A percentile compares a stretch with the other conserved stretches of the same genome.
Evolutionary conservation across 768 basidiomycete genomes (phyloP).

Genomic region (Termitomyces sp.): DNA sequence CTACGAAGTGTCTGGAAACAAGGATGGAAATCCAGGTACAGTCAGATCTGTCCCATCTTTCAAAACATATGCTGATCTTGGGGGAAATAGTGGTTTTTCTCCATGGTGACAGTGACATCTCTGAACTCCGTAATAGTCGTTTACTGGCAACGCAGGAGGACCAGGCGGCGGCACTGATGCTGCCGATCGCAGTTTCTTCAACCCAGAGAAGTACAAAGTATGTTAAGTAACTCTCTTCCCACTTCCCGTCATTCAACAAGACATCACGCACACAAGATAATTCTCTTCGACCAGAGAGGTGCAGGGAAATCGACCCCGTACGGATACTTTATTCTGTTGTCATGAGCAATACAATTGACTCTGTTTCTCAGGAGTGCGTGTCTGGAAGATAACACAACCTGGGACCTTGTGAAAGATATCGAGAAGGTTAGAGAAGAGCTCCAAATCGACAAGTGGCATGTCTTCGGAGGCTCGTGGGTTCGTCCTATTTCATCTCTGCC

Average conservation of each 20-base stretch:
- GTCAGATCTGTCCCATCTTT: neutral
- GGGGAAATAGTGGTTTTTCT: conserved; percentile 61
- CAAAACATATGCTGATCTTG: neutral
- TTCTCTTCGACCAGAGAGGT: conserved; percentile 89
- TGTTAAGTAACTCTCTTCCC: neutral
- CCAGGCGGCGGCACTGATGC: conserved; percentile 73
- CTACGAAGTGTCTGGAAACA: conserved; percentile 79
- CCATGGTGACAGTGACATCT: conserved; percentile 44
- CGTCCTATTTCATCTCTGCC: conserved; percentile 10
- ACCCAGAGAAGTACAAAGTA: conserved; percentile 82
- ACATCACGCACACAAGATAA: conserved; percentile 46
- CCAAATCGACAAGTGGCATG: conserved; percentile 81
- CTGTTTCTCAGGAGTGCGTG: conserved; percentile 50
- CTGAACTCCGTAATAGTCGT: neutral
- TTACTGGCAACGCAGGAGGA: conserved; percentile 41
- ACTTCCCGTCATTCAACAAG: neutral
- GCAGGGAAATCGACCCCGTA: conserved; percentile 83
- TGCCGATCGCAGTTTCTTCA: conserved; percentile 74
- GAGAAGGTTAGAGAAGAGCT: conserved; percentile 78
- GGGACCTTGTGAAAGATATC: conserved; percentile 88
- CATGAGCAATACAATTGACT: neutral
- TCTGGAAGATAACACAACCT: conserved; percentile 86
- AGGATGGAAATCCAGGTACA: conserved; percentile 67
- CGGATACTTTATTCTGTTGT: conserved; percentile 18
- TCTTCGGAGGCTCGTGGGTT: conserved; percentile 94